phyloP scores from a whole-genome alignment of 306 rosid species.

The Castanospermum australe region DNA sequence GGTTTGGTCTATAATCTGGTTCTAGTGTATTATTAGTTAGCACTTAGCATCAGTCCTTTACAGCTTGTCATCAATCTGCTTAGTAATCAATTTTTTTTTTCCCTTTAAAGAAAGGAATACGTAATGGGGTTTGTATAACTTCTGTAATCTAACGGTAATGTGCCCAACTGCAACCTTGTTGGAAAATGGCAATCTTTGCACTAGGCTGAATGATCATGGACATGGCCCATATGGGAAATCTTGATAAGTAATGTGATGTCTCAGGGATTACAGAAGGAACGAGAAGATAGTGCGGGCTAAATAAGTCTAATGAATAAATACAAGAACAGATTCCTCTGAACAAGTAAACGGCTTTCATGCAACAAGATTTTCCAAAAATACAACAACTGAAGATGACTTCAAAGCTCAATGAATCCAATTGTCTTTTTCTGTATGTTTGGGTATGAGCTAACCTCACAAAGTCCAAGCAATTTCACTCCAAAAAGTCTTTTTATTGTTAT shows the following conservation, averaged over 20 bases:
- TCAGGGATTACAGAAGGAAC: constrained; percentile 11
- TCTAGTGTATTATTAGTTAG: constrained; percentile 9
- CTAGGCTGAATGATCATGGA: constrained; percentile 6
- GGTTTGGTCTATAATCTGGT: constrained; percentile 12
- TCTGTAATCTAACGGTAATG: not conserved
- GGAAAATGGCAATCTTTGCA: not conserved
- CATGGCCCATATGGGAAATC: not conserved
- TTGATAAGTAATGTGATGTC: not conserved
- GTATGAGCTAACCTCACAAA: constrained; percentile 13
- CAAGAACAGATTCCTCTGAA: constrained; percentile 25
- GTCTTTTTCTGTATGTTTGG: constrained; percentile 41
- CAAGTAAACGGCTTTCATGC: constrained; percentile 47
- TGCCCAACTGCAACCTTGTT: not conserved
- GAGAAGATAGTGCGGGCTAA: not conserved
- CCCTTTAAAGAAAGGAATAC: not conserved
- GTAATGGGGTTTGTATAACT: not conserved
- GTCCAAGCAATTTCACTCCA: constrained; percentile 11
- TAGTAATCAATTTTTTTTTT: not conserved
- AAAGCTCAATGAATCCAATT: constrained; percentile 35
- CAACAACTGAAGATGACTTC: constrained; percentile 42
- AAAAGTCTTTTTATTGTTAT: not conserved
- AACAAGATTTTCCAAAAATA: constrained; percentile 25
- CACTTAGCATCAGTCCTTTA: not conserved
- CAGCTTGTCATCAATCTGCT: not conserved
- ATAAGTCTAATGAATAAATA: not conserved